These are phyloP conservation scores for Balansia obtecta DNA, from an alignment of 2,329 filamentous ascomycete species.

Conservation along the genomic window DNA sequence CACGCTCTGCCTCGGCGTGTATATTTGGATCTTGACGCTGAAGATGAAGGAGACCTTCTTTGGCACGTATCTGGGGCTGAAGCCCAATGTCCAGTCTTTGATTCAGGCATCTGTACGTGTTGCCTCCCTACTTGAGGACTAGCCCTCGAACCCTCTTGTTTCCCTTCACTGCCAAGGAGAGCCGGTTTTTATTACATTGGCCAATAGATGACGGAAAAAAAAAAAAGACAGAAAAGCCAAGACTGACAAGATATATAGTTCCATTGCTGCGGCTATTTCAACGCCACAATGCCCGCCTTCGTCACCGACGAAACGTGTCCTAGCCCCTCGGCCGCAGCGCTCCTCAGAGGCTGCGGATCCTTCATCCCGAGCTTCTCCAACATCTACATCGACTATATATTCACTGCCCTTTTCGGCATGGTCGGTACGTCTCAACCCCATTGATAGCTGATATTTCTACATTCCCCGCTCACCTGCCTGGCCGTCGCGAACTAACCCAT, in stretches of 20 bases:
- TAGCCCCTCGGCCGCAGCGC: constrained; percentile 56
- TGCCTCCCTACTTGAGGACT: too few species aligned
- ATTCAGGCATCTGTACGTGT: constrained; percentile 59
- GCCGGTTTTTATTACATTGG: too few species aligned
- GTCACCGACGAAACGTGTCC: constrained; percentile 55
- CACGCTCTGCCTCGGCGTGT: constrained; percentile 52
- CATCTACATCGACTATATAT: constrained; percentile 60
- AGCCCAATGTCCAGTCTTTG: constrained; percentile 46
- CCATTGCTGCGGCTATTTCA: constrained; percentile 68
- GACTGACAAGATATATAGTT: constrained; percentile 37
- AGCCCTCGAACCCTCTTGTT: too few species aligned
- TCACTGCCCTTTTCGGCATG: constrained; percentile 69
- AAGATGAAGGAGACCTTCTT: constrained; percentile 50
- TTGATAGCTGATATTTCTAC: too few species aligned
- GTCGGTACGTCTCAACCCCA: constrained; percentile 38
- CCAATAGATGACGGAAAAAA: background rate
- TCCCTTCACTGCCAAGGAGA: too few species aligned
- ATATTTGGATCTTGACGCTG: constrained; percentile 63
- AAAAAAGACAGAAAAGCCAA: background rate
- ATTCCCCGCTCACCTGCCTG: constrained; percentile 1
- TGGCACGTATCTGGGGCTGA: constrained; percentile 47
- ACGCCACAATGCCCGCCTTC: constrained; percentile 60
- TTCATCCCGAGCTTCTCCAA: constrained; percentile 59
- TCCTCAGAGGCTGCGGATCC: constrained; percentile 56
- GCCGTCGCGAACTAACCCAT: constrained; percentile 11